Evolutionary conservation across 768 basidiomycete genomes (phyloP).

Genomic region (Leccinum subtestaceum): DNA sequence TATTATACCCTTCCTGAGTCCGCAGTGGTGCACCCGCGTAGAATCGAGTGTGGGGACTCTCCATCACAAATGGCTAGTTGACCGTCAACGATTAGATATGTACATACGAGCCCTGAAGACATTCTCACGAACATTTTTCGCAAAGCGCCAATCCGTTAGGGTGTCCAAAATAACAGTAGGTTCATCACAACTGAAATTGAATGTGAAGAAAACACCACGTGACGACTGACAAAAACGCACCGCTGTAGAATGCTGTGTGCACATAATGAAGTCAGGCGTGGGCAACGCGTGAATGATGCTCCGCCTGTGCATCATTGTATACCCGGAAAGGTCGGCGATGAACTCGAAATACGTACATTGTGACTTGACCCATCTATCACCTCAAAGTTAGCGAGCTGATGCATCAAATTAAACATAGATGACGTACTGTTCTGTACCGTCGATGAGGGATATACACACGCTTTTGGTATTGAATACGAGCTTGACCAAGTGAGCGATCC

Average conservation of each 20-base stretch:
- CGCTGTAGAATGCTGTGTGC: conserved; percentile 80
- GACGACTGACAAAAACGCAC: conserved; percentile 33
- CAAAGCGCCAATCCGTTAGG: conserved; percentile 82
- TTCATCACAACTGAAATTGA: conserved; percentile 63
- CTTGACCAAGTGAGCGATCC: conserved; percentile 90
- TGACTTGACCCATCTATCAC: conserved; percentile 79
- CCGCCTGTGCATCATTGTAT: conserved; percentile 38
- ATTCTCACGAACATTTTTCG: conserved; percentile 60
- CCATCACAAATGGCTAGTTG: conserved; percentile 65
- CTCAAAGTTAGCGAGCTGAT: conserved; percentile 9
- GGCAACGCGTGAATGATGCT: conserved; percentile 39
- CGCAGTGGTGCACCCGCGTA: conserved; percentile 90
- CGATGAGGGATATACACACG: conserved; percentile 80
- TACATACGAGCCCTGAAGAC: background rate
- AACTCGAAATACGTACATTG: conserved; percentile 56
- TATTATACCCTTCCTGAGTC: conserved; percentile 87
- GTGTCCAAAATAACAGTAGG: conserved; percentile 85
- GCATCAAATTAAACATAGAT: conserved; percentile 1
- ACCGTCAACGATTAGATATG: background rate
- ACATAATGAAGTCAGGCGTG: conserved; percentile 71
- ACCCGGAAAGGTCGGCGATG: background rate
- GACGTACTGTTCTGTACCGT: conserved; percentile 77
- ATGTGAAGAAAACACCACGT: conserved; percentile 4
- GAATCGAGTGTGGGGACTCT: conserved; percentile 71
- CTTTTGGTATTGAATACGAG: conserved; percentile 89